Evolutionary conservation across 2,329 filamentous ascomycete genomes (phyloP), one percentile per base, ranked within the genome.

Genomic region (Fusarium sacchari): DNA sequence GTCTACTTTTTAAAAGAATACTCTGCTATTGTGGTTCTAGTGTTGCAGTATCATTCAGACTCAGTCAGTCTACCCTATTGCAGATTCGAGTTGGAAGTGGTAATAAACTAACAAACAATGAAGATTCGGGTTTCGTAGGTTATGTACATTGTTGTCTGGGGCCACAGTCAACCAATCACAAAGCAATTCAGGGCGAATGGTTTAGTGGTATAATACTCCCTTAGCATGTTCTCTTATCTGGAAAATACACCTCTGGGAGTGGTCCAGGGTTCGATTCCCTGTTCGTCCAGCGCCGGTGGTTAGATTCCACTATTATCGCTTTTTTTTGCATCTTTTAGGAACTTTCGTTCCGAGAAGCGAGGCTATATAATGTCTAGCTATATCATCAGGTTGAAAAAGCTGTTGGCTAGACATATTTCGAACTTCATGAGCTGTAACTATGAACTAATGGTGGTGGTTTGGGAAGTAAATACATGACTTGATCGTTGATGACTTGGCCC

Each of bases 151-250:
- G 12, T 4, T 26, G 0, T 13, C 3, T 0, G 0, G 0, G 0
- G 0, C 0, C 0, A 13, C 1, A 1, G 1, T 24, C 14, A 66
- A 22, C 60, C 60, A 71, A 71, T 71, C 40, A 67, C 4, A 28
- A 44, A 24, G 26, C 40, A 32, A 40, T 34, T 36, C 28, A 15
- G 69, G 70, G 60, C 65, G 70, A 66, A 44, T 72, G 70, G 70
- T 73, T 72, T 73, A 73, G 70, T 72, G 70, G 70, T 70, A 72
- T 72, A 73, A 72, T 73, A 73, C 65, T 72, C 70, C 65, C 68
- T 71, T 71, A 71, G 68, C 67, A 71, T 56, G 37, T 58, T 59
- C 46, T 32, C 22, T 30, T n/a, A 7, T 39, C 8, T 17, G 40
- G n/a, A n/a, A n/a, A 20, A 28, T 18, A 49, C 9, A n/a, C 20